A percentile compares a stretch with the other conserved stretches of the same genome.
phyloP scores from a whole-genome alignment of 140 eudicot species.

The Flaveria floridana region DNA sequence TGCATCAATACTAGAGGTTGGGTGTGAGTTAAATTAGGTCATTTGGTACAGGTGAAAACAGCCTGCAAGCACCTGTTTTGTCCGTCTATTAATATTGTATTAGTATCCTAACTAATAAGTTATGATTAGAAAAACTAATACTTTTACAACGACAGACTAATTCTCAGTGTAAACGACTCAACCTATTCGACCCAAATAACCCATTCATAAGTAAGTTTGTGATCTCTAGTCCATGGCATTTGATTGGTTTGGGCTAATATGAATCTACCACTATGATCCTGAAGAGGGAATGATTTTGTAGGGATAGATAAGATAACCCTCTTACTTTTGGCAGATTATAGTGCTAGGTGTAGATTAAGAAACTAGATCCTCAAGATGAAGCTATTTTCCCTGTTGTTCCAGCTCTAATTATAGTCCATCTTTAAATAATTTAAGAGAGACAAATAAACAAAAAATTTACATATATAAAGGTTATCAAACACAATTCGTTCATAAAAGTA shows the following conservation, averaged over 20 bases:
- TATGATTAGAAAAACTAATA: not conserved
- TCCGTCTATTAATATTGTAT: not conserved
- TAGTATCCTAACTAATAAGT: not conserved
- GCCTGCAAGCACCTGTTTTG: not conserved
- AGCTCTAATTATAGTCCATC: not conserved
- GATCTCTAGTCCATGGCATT: not conserved
- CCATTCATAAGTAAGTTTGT: not conserved
- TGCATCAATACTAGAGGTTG: too few species aligned
- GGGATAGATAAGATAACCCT: not conserved
- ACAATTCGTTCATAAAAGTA: slow-evolving; percentile 22
- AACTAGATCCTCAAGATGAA: not conserved
- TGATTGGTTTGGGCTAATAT: not conserved
- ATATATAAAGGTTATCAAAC: slow-evolving; percentile 21
- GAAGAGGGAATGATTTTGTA: not conserved
- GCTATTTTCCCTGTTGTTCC: not conserved
- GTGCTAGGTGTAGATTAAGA: not conserved
- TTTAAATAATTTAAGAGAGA: not conserved
- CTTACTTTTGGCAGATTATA: not conserved
- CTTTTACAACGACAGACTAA: not conserved
- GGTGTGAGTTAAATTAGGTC: too few species aligned
- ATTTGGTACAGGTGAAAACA: too few species aligned
- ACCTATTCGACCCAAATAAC: not conserved
- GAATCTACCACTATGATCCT: not conserved
- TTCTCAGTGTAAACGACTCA: not conserved
- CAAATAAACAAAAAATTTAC: slow-evolving; percentile 3